Evolutionary conservation across 805 yeast genomes (phyloP).

Genomic region (Candida gorgasii): DNA sequence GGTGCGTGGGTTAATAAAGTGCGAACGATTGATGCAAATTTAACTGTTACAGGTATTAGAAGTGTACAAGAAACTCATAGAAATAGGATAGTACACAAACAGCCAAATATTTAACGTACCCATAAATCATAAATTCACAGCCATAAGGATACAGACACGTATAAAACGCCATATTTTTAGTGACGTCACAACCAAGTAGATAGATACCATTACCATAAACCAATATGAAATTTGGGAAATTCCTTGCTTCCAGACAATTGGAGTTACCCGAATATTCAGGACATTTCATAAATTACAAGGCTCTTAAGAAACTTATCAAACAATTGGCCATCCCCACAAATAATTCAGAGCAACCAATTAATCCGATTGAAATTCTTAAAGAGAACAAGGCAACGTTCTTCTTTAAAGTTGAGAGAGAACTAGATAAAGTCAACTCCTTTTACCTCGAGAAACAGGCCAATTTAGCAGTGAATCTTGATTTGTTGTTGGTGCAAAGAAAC

Average conservation of each 20-base stretch:
- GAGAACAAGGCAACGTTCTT: slow-evolving; percentile 89
- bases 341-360: slow-evolving; percentile 15
- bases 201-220: too few relatives aligned
- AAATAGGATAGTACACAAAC: neutral
- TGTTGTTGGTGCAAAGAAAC: slow-evolving; percentile 69
- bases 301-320: slow-evolving; percentile 87
- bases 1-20: slow-evolving; percentile 8
- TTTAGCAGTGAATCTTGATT: slow-evolving; percentile 74
- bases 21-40: slow-evolving; percentile 9
- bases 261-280: slow-evolving; percentile 95
- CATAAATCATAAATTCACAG: too few relatives aligned
- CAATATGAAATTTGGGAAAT: slow-evolving; percentile 89
- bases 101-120: too few relatives aligned
- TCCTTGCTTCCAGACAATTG: slow-evolving; percentile 88
- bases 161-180: too few relatives aligned
- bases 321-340: slow-evolving; percentile 56
- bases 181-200: too few relatives aligned
- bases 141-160: too few relatives aligned
- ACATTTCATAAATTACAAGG: slow-evolving; percentile 92
- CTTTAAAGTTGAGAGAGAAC: slow-evolving; percentile 88
- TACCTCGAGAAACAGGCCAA: slow-evolving; percentile 91
- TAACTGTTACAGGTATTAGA: too few relatives aligned
- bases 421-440: slow-evolving; percentile 92
- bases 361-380: slow-evolving; percentile 51
- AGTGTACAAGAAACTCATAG: neutral